Conservation (phyloP, 1,284 basidiomycete species). For the Vanrija sp. region DNA sequence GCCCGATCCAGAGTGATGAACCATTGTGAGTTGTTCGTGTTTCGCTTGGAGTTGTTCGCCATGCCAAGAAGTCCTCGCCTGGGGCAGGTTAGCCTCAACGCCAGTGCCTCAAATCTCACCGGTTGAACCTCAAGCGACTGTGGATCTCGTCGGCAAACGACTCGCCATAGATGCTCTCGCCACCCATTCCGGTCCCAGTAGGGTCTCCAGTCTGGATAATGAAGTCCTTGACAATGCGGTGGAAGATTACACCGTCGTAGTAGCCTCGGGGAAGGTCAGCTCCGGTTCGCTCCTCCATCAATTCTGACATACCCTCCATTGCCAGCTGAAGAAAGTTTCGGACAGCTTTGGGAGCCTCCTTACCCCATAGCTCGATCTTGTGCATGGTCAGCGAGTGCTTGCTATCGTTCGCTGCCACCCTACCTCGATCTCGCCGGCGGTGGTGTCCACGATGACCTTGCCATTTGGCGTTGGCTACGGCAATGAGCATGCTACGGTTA, state of each 20-base stretch:
- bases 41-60: constrained; percentile 82
- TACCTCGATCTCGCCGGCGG: constrained; percentile 79
- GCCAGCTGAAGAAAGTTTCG: constrained; percentile 86
- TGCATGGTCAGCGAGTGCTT: neutral
- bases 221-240: constrained; percentile 76
- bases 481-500: neutral
- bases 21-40: constrained; percentile 85
- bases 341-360: constrained; percentile 90
- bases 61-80: constrained; percentile 87
- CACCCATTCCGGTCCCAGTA: constrained; percentile 84
- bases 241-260: constrained; percentile 92
- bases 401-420: neutral
- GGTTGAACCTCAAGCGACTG: constrained; percentile 63
- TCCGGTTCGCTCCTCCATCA: constrained; percentile 1
- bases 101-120: constrained; percentile 17
- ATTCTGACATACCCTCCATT: constrained; percentile 70
- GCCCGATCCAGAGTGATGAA: constrained; percentile 86
- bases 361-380: constrained; percentile 85
- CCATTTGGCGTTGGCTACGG: constrained; percentile 63
- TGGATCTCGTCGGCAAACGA: constrained; percentile 93
- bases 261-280: constrained; percentile 60
- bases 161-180: constrained; percentile 87
- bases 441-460: constrained; percentile 83
- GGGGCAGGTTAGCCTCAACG: constrained; percentile 53
- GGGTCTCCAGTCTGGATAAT: constrained; percentile 94